Evolutionary conservation across 306 rosid genomes (phyloP), one percentile per base, ranked within the genome.

Genomic region (Inga laurina): DNA sequence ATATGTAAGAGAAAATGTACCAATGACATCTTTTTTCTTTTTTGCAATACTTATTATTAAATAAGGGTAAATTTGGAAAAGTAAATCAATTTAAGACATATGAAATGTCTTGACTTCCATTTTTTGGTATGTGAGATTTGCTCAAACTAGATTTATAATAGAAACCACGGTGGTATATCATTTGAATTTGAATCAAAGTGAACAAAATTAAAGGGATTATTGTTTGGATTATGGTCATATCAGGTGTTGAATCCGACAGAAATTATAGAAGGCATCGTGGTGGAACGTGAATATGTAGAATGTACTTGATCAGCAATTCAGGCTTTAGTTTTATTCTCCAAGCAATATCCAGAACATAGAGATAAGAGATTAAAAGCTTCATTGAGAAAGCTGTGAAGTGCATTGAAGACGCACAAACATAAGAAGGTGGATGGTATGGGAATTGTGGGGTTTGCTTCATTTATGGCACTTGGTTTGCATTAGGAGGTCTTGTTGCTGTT

Each of bases 401-500:
- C 48, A 76, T 89, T 8, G 86, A 87, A 27, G 30, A 89, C 11
- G 81, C 75, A 65, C 92, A 89, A 82, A 74, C 79, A 43, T 68
- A 11, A 0, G 84, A 86, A 8, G 74, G 74, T 39, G 12, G 8
- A 69, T 69, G 74, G 74, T 69, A 69, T 39, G 74, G 74, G 5
- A 69, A 69, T 1, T 69, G 74, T 49, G 74, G 74, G 3, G 7
- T 69, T 69, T 69, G 74, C 51, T 93, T 93, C 83, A 85, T 85
- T 9, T 56, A 56, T 56, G 62, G 24, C 4, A 21, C 62, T 56
- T 56, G 62, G 62, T 56, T 56, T 56, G 62, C 92, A 10, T 89
- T 93, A 34, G 91, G 88, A 10, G 97, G 92, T 27, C 83, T 88
- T 10, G 81, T 85, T 18, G 90, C 91, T 3, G 91, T 89, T 6